phyloP scores from a whole-genome alignment of 768 basidiomycete species.

The Pleurotus ostreatus region DNA sequence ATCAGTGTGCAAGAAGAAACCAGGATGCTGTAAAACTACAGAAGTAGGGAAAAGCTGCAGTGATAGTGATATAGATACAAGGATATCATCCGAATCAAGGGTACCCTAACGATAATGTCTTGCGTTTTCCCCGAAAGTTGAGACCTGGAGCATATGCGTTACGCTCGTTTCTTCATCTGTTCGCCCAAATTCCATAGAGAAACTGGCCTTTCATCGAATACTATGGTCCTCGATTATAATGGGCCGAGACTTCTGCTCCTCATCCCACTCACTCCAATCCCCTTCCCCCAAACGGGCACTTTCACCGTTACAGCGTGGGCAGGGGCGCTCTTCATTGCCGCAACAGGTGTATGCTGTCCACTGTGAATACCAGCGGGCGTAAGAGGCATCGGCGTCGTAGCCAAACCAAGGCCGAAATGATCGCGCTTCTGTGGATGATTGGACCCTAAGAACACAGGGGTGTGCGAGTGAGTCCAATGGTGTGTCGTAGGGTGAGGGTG shows the following conservation, averaged over 20 bases:
- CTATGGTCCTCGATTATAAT: neutral
- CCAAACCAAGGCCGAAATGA: neutral
- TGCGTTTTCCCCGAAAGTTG: no score
- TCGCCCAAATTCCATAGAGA: no score
- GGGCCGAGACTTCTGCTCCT: constrained; percentile 4
- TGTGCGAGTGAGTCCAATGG: neutral
- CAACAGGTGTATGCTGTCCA: neutral
- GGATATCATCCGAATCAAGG: no score
- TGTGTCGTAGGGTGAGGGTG: neutral
- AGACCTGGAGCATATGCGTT: no score
- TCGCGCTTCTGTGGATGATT: neutral
- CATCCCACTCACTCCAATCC: neutral
- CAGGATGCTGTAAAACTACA: no score
- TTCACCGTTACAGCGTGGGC: constrained; percentile 4
- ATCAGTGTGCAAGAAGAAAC: no score
- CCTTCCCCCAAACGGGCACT: neutral
- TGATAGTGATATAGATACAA: no score
- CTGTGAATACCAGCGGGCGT: neutral
- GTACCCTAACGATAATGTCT: no score
- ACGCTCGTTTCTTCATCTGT: no score
- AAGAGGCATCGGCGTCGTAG: neutral
- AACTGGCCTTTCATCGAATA: no score
- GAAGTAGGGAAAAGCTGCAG: no score
- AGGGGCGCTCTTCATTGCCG: constrained; percentile 7
- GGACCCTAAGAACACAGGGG: neutral